These are phyloP conservation scores for Copromyces sp. DNA, from an alignment of 495 filamentous ascomycete genomes.

Conservation along the genomic window DNA sequence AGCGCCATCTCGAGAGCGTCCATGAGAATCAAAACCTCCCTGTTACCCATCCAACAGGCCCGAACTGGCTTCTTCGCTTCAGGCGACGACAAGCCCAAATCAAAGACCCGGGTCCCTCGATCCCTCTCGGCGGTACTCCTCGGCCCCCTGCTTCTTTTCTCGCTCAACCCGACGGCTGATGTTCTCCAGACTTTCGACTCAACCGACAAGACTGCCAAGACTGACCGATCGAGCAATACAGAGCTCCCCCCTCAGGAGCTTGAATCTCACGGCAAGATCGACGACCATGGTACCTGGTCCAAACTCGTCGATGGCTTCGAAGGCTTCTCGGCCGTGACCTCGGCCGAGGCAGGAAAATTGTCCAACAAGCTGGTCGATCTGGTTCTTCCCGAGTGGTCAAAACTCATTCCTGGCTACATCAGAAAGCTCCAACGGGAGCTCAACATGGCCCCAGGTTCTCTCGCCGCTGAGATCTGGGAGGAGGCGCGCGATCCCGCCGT, in stretches of 20 bases:
- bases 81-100: slow-evolving; percentile 1
- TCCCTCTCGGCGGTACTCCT: slow-evolving; percentile 19
- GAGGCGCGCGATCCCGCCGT: slow-evolving; percentile 75
- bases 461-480: slow-evolving; percentile 86
- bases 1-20: not conserved
- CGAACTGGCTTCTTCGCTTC: slow-evolving; percentile 8
- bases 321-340: slow-evolving; percentile 41
- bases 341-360: slow-evolving; percentile 48
- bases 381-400: slow-evolving; percentile 75
- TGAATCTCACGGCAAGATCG: slow-evolving; percentile 3
- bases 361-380: slow-evolving; percentile 55
- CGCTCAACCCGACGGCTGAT: slow-evolving; percentile 34
- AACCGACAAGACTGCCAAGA: slow-evolving; percentile 1
- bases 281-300: slow-evolving; percentile 43
- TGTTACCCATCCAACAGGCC: not conserved
- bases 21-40: not conserved
- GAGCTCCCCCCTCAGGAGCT: not conserved
- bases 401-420: slow-evolving; percentile 61
- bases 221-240: not conserved
- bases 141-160: slow-evolving; percentile 31
- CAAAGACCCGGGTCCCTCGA: slow-evolving; percentile 6
- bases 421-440: slow-evolving; percentile 82
- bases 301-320: slow-evolving; percentile 50
- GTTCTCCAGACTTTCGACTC: slow-evolving; percentile 16
- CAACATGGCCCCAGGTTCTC: slow-evolving; percentile 70